A percentile compares a stretch with the other conserved stretches of the same genome.
Conservation (phyloP, 2,329 filamentous ascomycete genomes). For the Pseudogymnoascus sp. region DNA sequence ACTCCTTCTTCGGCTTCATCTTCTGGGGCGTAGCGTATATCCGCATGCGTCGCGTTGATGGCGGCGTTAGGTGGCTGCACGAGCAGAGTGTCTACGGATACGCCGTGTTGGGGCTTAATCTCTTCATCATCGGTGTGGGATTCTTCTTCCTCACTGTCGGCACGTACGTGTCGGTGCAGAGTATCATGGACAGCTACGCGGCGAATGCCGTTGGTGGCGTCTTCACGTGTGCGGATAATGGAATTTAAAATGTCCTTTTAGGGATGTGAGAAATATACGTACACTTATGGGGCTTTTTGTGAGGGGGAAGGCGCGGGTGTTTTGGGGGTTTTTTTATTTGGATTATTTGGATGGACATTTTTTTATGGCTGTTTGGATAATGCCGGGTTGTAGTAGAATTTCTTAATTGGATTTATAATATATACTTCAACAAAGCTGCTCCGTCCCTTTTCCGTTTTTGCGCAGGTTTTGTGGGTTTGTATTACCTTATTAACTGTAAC, state of each 20-base stretch:
- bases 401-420: neutral
- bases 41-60: slow-evolving; percentile 63
- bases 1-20: slow-evolving; percentile 92
- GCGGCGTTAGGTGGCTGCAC: slow-evolving; percentile 37
- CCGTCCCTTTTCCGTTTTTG: neutral
- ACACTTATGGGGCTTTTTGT: neutral
- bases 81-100: slow-evolving; percentile 33
- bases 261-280: neutral
- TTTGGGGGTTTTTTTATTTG: neutral
- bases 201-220: slow-evolving; percentile 58
- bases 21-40: slow-evolving; percentile 85
- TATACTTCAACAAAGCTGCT: neutral
- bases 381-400: neutral
- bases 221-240: slow-evolving; percentile 68
- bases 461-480: neutral
- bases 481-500: neutral
- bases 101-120: slow-evolving; percentile 58
- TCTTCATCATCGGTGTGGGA: slow-evolving; percentile 65
- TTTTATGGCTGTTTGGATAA: neutral
- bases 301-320: neutral
- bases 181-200: slow-evolving; percentile 66
- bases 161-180: slow-evolving; percentile 71
- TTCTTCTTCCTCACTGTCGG: slow-evolving; percentile 76
- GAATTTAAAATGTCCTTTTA: slow-evolving; percentile 36
- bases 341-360: neutral